Conservation (phyloP, 768 basidiomycete genomes). For the Dendrothele bispora region DNA sequence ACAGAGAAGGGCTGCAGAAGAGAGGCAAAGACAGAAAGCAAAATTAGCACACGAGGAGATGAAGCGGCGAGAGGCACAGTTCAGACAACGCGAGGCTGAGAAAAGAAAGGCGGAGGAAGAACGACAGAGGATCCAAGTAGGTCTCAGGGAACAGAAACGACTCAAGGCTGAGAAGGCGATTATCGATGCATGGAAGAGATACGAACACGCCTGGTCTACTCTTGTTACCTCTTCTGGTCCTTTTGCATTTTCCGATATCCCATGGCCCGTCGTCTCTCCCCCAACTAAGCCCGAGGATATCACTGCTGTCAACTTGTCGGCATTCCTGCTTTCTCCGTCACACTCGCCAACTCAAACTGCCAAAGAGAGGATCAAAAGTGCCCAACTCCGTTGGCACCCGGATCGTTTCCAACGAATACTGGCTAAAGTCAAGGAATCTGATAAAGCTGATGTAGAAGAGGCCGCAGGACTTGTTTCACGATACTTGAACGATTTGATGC, state of each 20-base stretch:
- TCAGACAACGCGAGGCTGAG: conserved; percentile 35
- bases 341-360: conserved; percentile 59
- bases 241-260: conserved; percentile 61
- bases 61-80: conserved; percentile 50
- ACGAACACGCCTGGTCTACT: conserved; percentile 67
- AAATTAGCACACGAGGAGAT: conserved; percentile 56
- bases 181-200: conserved; percentile 57
- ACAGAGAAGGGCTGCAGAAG: conserved; percentile 44
- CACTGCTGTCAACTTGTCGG: conserved; percentile 48
- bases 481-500: conserved; percentile 66
- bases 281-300: conserved; percentile 52
- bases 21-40: conserved; percentile 45
- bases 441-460: conserved; percentile 55
- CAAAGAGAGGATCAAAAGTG: conserved; percentile 66
- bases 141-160: conserved; percentile 43
- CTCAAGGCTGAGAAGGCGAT: conserved; percentile 40
- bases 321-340: conserved; percentile 63
- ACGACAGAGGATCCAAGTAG: conserved; percentile 34
- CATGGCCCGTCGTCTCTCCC: conserved; percentile 61
- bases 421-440: conserved; percentile 48
- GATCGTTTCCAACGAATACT: conserved; percentile 69
- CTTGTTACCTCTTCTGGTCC: conserved; percentile 44
- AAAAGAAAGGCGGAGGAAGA: conserved; percentile 48
- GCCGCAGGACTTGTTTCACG: conserved; percentile 66
- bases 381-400: conserved; percentile 79